Evolutionary conservation across 352 stramenopile species (phyloP), one percentile per base, ranked within the genome.

Genomic region (Achlya hypogyna): DNA sequence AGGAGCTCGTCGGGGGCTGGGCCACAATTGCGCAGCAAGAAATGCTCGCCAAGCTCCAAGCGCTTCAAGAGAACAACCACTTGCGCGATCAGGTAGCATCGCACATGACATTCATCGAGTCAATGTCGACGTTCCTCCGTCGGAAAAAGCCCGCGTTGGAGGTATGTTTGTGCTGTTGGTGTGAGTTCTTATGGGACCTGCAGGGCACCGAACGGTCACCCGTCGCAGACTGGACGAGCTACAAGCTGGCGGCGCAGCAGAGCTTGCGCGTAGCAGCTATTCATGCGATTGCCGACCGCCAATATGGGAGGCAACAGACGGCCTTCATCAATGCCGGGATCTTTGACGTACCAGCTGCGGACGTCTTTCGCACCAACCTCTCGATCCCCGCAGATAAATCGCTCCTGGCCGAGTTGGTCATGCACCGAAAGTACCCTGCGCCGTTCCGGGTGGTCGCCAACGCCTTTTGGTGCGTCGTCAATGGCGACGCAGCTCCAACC

Each of bases 311-410:
- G 18, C 27, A 58, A 49, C 38, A 67, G 20, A 67, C 47, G 23
- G 60, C 60, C 18, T 67, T 59, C 22, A 45, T 67, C 47, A 67
- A 67, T 27, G 60, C 60, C 8, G 60, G 47, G 4, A 9, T 67
- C 32, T 42, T 51, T 34, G 28, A 16, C 14, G 5, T 51, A 20
- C n/a, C 25, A n/a, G 34, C 8, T 49, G 51, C 27, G 12, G 12
- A 42, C 2, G 49, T 22, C 20, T 58, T 51, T 34, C 60, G 60
- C 6, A 23, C 29, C 38, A 29, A 58, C 18, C 28, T 45, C 8
- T 5, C 34, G 5, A 31, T 10, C 8, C 25, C 34, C n/a, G 42
- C 38, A 20, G 20, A 67, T 23, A 14, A 28, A 16, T 58, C 51
- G 27, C 9, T 67, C 20, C 16, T 58, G 25, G 47, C 51, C 60